Percentiles rank a stretch among this genome's conserved stretches.
phyloP scores from a whole-genome alignment of 129 eudicot genomes.

The Silybum marianum region DNA sequence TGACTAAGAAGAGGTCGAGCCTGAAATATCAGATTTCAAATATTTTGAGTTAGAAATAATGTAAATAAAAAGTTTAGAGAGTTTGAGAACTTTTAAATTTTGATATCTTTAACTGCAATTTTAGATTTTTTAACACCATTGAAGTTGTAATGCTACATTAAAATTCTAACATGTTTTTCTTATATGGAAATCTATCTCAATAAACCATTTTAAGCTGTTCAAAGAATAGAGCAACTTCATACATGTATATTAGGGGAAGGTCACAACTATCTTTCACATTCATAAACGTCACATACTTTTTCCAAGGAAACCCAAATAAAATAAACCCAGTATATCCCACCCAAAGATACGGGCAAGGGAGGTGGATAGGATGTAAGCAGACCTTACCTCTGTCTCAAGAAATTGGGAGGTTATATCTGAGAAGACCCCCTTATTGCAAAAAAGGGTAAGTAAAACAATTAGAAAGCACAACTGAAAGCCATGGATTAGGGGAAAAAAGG shows the following conservation, averaged over 20 bases:
- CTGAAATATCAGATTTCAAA: constrained; percentile 38
- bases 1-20: constrained; percentile 85
- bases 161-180: neutral
- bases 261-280: neutral
- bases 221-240: neutral
- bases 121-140: neutral
- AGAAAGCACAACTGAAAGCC: neutral
- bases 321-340: neutral
- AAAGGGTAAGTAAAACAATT: neutral
- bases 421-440: neutral
- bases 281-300: neutral
- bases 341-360: neutral
- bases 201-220: neutral
- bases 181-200: neutral
- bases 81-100: neutral
- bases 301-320: neutral
- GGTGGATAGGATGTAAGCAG: neutral
- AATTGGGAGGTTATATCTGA: neutral
- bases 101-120: neutral
- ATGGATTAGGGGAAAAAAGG: neutral
- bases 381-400: neutral
- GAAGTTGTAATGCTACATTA: neutral
- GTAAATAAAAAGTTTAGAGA: no score
- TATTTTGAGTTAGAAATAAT: neutral
- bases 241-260: neutral